These are phyloP conservation scores for Haberlea rhodopensis DNA, from an alignment of 257 asterid genomes.

Conservation along the genomic window DNA sequence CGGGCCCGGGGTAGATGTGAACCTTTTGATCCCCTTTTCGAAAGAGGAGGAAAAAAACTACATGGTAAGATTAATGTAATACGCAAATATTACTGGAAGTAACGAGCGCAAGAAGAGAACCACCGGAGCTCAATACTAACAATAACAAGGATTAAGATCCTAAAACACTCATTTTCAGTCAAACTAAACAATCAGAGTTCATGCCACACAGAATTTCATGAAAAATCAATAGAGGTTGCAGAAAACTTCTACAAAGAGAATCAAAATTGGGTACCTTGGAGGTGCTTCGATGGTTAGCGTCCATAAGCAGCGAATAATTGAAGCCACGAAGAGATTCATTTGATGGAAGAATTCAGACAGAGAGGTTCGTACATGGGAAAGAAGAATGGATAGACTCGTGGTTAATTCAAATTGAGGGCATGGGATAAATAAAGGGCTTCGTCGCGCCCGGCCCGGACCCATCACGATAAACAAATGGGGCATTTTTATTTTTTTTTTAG, in stretches of 20 bases:
- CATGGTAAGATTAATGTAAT: too few relatives aligned
- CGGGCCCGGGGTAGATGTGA: too few relatives aligned
- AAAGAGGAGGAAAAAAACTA: too few relatives aligned
- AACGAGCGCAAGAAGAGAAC: neutral
- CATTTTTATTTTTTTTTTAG: too few relatives aligned
- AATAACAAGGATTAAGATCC: neutral
- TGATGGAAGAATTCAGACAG: neutral
- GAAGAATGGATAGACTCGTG: neutral
- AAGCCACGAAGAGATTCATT: neutral
- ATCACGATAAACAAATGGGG: too few relatives aligned
- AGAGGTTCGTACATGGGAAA: neutral
- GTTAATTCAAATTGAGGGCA: too few relatives aligned
- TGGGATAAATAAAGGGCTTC: too few relatives aligned
- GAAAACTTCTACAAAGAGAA: neutral
- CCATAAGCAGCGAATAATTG: neutral
- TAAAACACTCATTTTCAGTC: neutral
- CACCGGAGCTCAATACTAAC: neutral
- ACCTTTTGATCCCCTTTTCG: too few relatives aligned
- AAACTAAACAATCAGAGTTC: neutral
- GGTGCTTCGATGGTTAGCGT: neutral
- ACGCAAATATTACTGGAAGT: neutral
- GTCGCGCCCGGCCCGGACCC: too few relatives aligned
- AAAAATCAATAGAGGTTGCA: too few relatives aligned
- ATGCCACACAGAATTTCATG: neutral
- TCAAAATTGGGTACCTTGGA: neutral